These are phyloP conservation scores for Aureobasidium pullulans DNA, from an alignment of 2,329 filamentous ascomycete species.

Conservation along the genomic window DNA sequence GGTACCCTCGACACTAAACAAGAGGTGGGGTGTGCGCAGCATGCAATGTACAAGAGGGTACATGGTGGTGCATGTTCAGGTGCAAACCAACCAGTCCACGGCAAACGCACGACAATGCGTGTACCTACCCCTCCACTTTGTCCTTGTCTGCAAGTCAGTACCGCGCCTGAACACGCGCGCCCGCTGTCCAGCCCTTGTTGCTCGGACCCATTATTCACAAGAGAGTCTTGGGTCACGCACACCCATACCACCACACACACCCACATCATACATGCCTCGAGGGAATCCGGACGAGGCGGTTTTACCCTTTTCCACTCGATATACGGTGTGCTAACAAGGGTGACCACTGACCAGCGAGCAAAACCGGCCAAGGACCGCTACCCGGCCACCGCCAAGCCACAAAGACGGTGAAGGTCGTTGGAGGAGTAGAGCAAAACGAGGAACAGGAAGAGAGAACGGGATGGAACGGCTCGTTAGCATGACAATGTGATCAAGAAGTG, in stretches of 20 bases:
- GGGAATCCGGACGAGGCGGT: background rate
- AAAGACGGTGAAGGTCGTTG: constrained; percentile 11
- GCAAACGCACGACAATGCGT: background rate
- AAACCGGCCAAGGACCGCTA: constrained; percentile 1
- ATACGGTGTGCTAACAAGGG: background rate
- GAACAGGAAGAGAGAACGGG: background rate
- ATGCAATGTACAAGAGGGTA: constrained; percentile 4
- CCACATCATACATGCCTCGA: background rate
- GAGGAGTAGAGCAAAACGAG: background rate
- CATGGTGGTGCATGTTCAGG: constrained; percentile 7
- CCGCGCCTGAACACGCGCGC: constrained; percentile 1
- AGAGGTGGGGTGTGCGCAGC: constrained; percentile 3
- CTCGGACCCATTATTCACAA: background rate
- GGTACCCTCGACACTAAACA: constrained; percentile 7
- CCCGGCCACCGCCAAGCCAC: constrained; percentile 11
- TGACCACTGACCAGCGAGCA: constrained; percentile 2
- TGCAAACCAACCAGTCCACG: constrained; percentile 5
- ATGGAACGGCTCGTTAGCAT: constrained; percentile 11
- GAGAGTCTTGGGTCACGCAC: constrained; percentile 5
- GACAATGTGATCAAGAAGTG: background rate
- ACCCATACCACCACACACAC: background rate
- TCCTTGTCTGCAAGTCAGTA: background rate
- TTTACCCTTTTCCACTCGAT: background rate
- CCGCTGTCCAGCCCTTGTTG: background rate
- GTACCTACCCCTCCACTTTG: constrained; percentile 3